Percentiles rank a stretch among this genome's conserved stretches.
Evolutionary conservation across 352 stramenopile species (phyloP).

Genomic region (Phytophthora boehmeriae): DNA sequence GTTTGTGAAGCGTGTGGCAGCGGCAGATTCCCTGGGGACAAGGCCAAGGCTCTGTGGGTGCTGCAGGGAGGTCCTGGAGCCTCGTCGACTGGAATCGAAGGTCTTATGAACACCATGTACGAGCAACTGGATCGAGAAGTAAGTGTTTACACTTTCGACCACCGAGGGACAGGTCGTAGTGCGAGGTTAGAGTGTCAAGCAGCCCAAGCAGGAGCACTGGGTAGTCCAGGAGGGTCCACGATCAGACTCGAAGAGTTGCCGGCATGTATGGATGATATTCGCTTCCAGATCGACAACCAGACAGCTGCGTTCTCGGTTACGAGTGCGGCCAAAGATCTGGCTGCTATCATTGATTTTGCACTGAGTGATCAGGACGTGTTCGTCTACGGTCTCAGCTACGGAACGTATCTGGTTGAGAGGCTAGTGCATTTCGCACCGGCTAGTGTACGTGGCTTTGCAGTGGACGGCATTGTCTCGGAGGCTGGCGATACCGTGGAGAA

Average conservation of each 20-base stretch:
- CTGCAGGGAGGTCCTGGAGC: slow-evolving; percentile 72
- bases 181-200: slow-evolving; percentile 60
- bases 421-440: slow-evolving; percentile 60
- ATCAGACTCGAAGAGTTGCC: slow-evolving; percentile 65
- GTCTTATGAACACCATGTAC: slow-evolving; percentile 66
- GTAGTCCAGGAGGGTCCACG: slow-evolving; percentile 54
- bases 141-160: slow-evolving; percentile 75
- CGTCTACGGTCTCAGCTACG: slow-evolving; percentile 83
- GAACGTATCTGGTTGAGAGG: slow-evolving; percentile 72
- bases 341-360: slow-evolving; percentile 52
- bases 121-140: slow-evolving; percentile 51
- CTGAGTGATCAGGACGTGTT: slow-evolving; percentile 59
- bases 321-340: slow-evolving; percentile 71
- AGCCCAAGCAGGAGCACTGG: slow-evolving; percentile 47
- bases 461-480: slow-evolving; percentile 78
- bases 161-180: slow-evolving; percentile 67
- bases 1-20: slow-evolving; percentile 64
- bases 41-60: slow-evolving; percentile 64
- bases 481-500: slow-evolving; percentile 51
- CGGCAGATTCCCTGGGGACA: slow-evolving; percentile 16
- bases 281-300: slow-evolving; percentile 78
- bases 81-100: slow-evolving; percentile 74
- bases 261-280: slow-evolving; percentile 71
- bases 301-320: slow-evolving; percentile 72
- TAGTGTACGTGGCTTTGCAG: slow-evolving; percentile 51